Conservation (phyloP, 805 yeast genomes). For the Metschnikowia santaceciliae region DNA sequence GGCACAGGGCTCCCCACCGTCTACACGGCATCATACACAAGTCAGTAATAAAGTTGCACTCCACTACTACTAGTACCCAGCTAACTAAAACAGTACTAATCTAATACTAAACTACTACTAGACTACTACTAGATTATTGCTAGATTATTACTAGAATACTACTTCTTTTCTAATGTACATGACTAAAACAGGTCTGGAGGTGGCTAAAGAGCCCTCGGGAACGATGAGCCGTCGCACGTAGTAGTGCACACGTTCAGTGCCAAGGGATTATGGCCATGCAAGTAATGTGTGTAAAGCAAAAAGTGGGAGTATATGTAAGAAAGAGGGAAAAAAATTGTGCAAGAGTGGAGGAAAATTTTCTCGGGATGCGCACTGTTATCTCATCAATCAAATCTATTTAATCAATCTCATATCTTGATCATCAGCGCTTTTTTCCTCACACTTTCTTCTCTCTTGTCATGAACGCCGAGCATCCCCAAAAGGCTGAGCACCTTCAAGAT, state of each 20-base stretch:
- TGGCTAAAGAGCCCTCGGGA: neutral
- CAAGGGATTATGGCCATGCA: neutral
- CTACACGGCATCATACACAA: too few relatives aligned
- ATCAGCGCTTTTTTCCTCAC: slow-evolving; percentile 2
- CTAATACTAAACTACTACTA: too few relatives aligned
- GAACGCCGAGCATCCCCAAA: neutral
- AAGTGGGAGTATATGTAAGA: neutral
- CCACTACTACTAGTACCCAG: too few relatives aligned
- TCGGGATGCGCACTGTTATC: slow-evolving; percentile 5
- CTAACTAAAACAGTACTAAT: too few relatives aligned
- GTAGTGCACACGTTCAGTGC: neutral
- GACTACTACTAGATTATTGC: too few relatives aligned
- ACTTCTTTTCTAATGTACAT: too few relatives aligned
- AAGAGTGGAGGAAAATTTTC: neutral
- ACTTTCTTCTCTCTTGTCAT: neutral
- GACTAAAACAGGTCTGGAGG: too few relatives aligned
- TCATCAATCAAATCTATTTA: slow-evolving; percentile 12
- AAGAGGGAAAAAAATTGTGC: neutral
- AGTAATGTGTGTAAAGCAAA: neutral
- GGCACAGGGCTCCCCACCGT: too few relatives aligned
- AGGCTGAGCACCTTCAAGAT: neutral
- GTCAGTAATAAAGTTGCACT: too few relatives aligned
- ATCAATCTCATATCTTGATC: slow-evolving; percentile 8
- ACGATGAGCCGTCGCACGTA: too few relatives aligned
- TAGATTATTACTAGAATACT: too few relatives aligned